Base-by-base conservation (phyloP, 139 green algal genomes). In the Chlorella vulgaris region DNA sequence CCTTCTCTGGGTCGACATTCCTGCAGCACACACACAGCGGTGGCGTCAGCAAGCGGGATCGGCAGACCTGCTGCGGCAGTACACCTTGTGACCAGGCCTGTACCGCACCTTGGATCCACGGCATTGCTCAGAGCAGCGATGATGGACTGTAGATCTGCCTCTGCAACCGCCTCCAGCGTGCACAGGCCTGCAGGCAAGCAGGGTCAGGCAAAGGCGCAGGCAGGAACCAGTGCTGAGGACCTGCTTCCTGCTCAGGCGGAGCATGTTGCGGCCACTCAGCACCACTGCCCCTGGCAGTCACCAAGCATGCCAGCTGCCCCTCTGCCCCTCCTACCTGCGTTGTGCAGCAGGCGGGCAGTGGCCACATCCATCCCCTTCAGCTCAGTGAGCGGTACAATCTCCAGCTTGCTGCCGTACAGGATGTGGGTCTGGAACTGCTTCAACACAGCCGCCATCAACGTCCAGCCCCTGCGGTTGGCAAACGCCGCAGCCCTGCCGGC, bases 351-450 rank as follows among this genome's bases (percentile, higher is more conserved):
- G 42, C 43, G 69, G 4, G 69, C 69, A 4, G 42, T 76, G 42
- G 47, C 5, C 42, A 28, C 29, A 1, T 60, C 43, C 42, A 76
- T 21, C 29, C 31, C n/a, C n/a, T 40, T 4, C 42, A 42, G 42
- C 29, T 39, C 42, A 15, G 13, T 15, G n/a, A 76, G 42, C 29
- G 42, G n/a, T 42, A 76, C 33, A 24, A 73, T 18, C 38, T 73
- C 65, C 65, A 73, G 65, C 35, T 50, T 73, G 65, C 65, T 51
- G 35, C 65, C 65, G 26, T 13, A 55, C 38, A 28, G 67, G 39
- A 74, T 10, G 70, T 78, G 70, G 31, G 5, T 7, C 70, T 78
- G 70, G 33, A 78, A 78, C 70, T 66, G 42, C 19, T 42, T 40
- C 47, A 78, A 7, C 43, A 78, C 47, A 7, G 70, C 47, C 0